Percentiles rank a stretch among this genome's conserved stretches.
Conservation (phyloP, 2,329 filamentous ascomycete genomes). For the Fusarium pseudocircinatum region DNA sequence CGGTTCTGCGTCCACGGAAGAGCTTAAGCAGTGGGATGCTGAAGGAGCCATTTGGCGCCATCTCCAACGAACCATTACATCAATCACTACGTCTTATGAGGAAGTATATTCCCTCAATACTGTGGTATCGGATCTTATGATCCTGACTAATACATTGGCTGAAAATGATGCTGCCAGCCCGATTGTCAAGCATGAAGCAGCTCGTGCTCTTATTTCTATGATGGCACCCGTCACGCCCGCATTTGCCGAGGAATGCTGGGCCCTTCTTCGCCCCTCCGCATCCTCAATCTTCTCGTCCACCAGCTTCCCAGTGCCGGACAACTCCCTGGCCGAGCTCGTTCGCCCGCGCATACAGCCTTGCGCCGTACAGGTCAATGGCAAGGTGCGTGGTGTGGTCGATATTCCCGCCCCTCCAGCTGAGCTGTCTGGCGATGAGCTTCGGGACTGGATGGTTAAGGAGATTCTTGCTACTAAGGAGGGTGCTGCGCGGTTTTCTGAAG, state of each 20-base stretch:
- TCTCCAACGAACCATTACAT: conserved; percentile 73
- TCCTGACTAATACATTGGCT: conserved; percentile 75
- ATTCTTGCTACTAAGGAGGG: conserved; percentile 71
- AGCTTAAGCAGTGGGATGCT: conserved; percentile 55
- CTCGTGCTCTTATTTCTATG: conserved; percentile 71
- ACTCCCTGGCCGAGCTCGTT: conserved; percentile 57
- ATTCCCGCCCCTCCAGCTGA: conserved; percentile 63
- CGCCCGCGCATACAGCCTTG: conserved; percentile 62
- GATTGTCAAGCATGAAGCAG: conserved; percentile 59
- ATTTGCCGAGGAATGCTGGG: conserved; percentile 84
- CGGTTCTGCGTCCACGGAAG: conserved; percentile 44
- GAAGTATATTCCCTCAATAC: conserved; percentile 84
- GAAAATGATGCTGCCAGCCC: conserved; percentile 54
- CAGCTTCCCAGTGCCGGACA: conserved; percentile 68
- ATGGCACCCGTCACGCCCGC: conserved; percentile 83
- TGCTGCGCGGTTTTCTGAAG: conserved; percentile 62
- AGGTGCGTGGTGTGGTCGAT: conserved; percentile 73
- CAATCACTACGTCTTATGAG: conserved; percentile 74
- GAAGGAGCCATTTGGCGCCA: conserved; percentile 68
- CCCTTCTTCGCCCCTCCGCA: conserved; percentile 57
- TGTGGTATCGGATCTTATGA: conserved; percentile 83
- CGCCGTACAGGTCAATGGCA: conserved; percentile 85
- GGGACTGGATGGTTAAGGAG: conserved; percentile 68
- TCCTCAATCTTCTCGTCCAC: conserved; percentile 57
- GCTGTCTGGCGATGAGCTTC: conserved; percentile 57